Evolutionary conservation across 495 filamentous ascomycete species (phyloP).

Genomic region (Pyrenula aspistea): DNA sequence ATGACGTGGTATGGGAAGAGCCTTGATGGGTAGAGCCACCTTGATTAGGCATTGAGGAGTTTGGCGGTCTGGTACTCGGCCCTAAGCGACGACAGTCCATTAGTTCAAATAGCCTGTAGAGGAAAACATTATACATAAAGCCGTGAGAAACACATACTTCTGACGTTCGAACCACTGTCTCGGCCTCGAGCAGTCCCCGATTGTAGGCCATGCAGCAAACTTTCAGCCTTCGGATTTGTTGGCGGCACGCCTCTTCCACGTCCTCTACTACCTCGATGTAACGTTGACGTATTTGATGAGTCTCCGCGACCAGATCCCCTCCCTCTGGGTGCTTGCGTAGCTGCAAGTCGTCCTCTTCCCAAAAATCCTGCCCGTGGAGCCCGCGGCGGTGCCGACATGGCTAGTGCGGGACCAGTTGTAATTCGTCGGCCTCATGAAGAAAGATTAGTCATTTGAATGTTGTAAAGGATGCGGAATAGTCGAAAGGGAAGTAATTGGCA

Average conservation of each 20-base stretch:
- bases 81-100: background rate
- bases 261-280: background rate
- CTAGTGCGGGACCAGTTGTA: background rate
- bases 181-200: background rate
- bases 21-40: background rate
- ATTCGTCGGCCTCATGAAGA: background rate
- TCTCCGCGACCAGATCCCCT: background rate
- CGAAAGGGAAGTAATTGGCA: too few species aligned
- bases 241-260: background rate
- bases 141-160: background rate
- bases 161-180: background rate
- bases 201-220: background rate
- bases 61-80: background rate
- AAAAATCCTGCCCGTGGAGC: background rate
- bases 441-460: too few species aligned
- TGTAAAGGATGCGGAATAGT: too few species aligned
- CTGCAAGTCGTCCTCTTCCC: background rate
- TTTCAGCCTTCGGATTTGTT: background rate
- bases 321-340: background rate
- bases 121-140: too few species aligned
- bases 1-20: background rate
- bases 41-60: background rate
- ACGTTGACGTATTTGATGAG: background rate
- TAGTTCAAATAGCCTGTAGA: too few species aligned
- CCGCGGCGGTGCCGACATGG: background rate